Percentiles rank a stretch among this genome's conserved stretches.
Conservation (phyloP, 305 asterid species). For the Rubia peregrina region DNA sequence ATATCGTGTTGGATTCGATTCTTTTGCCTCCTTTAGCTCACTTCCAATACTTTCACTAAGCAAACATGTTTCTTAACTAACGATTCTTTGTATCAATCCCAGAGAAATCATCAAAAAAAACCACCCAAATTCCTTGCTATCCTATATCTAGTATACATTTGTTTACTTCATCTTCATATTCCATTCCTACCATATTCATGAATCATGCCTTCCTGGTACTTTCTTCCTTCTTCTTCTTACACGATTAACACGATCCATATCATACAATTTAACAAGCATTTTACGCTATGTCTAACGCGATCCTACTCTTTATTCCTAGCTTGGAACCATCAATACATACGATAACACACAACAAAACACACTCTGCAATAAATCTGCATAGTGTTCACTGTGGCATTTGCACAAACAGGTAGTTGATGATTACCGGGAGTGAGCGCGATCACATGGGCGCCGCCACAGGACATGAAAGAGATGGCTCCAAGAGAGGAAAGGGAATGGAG, state of each 20-base stretch:
- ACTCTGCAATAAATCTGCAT: neutral
- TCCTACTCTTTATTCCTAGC: too few relatives aligned
- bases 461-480: slow-evolving; percentile 47
- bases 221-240: neutral
- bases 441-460: slow-evolving; percentile 97
- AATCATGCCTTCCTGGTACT: neutral
- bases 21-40: neutral
- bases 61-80: neutral
- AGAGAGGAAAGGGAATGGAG: slow-evolving; percentile 48
- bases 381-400: neutral
- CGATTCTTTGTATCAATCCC: neutral
- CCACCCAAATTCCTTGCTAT: neutral
- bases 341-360: neutral
- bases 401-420: neutral
- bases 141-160: neutral
- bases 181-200: neutral
- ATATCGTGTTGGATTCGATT: neutral
- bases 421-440: slow-evolving; percentile 62
- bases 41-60: neutral
- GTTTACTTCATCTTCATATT: neutral
- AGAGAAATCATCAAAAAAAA: neutral
- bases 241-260: too few relatives aligned
- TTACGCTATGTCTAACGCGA: too few relatives aligned
- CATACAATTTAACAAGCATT: too few relatives aligned
- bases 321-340: too few relatives aligned